A percentile compares a stretch with the other conserved stretches of the same genome.
phyloP scores from a whole-genome alignment of 352 stramenopile genomes.

The Pythium monospermum region DNA sequence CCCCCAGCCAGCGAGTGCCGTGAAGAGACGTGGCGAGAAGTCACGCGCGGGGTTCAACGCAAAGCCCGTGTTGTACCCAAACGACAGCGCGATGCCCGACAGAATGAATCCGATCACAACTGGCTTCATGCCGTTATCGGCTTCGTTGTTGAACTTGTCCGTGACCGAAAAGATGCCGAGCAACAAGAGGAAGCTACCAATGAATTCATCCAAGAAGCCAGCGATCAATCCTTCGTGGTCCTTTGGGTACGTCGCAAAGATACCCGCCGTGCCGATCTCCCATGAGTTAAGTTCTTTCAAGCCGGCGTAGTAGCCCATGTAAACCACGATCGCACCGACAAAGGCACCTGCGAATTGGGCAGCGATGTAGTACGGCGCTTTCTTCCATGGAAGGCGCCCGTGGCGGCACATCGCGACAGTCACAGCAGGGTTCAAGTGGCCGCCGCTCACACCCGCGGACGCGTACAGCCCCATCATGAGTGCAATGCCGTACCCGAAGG shows the following conservation, averaged over 20 bases:
- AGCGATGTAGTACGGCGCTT: slow-evolving; percentile 55
- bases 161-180: slow-evolving; percentile 63
- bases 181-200: slow-evolving; percentile 55
- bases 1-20: slow-evolving; percentile 54
- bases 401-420: slow-evolving; percentile 64
- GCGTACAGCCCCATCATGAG: slow-evolving; percentile 67
- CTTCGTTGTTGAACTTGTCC: slow-evolving; percentile 70
- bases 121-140: slow-evolving; percentile 58
- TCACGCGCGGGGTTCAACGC: slow-evolving; percentile 70
- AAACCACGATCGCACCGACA: slow-evolving; percentile 59
- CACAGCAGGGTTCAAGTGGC: slow-evolving; percentile 67
- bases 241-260: slow-evolving; percentile 74
- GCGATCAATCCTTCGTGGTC: slow-evolving; percentile 51
- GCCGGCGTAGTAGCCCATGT: slow-evolving; percentile 55
- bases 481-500: slow-evolving; percentile 62
- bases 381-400: slow-evolving; percentile 54
- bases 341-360: slow-evolving; percentile 62
- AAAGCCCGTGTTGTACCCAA: slow-evolving; percentile 78
- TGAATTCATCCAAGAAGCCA: slow-evolving; percentile 57
- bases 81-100: slow-evolving; percentile 67
- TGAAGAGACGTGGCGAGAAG: slow-evolving; percentile 64
- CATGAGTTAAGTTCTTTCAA: slow-evolving; percentile 51
- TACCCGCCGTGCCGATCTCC: slow-evolving; percentile 57
- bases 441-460: slow-evolving; percentile 58
- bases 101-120: slow-evolving; percentile 71